phyloP scores from a whole-genome alignment of 192 early-diverging fungal genomes.

The Jimgerdemannia flammicorona region DNA sequence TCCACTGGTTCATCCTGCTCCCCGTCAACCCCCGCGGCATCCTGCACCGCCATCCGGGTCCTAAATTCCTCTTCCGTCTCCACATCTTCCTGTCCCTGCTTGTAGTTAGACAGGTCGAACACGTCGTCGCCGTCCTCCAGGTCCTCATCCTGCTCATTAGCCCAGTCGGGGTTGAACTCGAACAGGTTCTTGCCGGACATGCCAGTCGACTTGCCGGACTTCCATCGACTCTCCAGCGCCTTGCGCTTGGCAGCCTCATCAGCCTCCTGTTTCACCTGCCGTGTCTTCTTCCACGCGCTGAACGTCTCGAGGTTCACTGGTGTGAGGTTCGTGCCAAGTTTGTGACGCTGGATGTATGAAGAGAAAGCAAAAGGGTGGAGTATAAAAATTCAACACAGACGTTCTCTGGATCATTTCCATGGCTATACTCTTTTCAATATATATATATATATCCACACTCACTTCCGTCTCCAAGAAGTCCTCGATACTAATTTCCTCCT shows the following conservation, averaged over 20 bases:
- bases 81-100: slow-evolving; percentile 56
- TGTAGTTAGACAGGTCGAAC: slow-evolving; percentile 79
- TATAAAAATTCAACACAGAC: too few relatives aligned
- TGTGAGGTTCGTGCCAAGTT: slow-evolving; percentile 85
- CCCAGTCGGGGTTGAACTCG: slow-evolving; percentile 94
- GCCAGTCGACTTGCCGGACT: slow-evolving; percentile 85
- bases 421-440: background rate
- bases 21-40: background rate
- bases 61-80: slow-evolving; percentile 28
- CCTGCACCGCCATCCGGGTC: slow-evolving; percentile 11
- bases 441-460: slow-evolving; percentile 3
- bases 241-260: slow-evolving; percentile 64
- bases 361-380: background rate
- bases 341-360: slow-evolving; percentile 69
- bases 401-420: background rate
- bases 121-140: slow-evolving; percentile 71
- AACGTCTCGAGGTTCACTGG: slow-evolving; percentile 95
- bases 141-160: slow-evolving; percentile 63
- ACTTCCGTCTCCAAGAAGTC: slow-evolving; percentile 97
- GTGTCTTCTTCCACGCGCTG: slow-evolving; percentile 88
- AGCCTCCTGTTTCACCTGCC: slow-evolving; percentile 64
- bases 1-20: slow-evolving; percentile 24
- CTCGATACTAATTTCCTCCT: slow-evolving; percentile 88
- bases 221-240: slow-evolving; percentile 76
- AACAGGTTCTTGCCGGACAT: slow-evolving; percentile 98